phyloP scores from a whole-genome alignment of 2,329 filamentous ascomycete species.

The Penicillium sclerotiorum region DNA sequence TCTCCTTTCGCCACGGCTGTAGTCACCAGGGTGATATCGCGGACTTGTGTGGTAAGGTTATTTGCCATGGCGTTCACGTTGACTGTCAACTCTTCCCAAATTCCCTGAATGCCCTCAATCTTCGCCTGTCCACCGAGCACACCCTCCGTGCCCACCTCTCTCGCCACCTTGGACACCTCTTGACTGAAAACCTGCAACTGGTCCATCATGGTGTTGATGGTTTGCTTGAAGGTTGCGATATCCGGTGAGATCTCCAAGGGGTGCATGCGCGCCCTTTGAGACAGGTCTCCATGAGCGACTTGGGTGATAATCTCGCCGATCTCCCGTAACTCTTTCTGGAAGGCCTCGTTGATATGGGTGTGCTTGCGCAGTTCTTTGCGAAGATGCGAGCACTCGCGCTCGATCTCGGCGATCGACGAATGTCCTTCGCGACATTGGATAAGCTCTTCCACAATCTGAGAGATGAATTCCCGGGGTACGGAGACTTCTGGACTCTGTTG shows the following conservation, averaged over 20 bases:
- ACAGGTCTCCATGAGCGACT: constrained; percentile 28
- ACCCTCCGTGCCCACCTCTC: constrained; percentile 78
- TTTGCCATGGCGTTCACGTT: constrained; percentile 85
- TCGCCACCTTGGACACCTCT: constrained; percentile 76
- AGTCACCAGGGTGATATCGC: constrained; percentile 81
- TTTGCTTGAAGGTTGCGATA: constrained; percentile 61
- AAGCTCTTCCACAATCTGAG: constrained; percentile 27
- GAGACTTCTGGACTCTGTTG: constrained; percentile 24
- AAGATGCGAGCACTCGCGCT: constrained; percentile 24
- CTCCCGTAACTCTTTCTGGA: constrained; percentile 30
- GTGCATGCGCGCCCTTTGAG: constrained; percentile 26
- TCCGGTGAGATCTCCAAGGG: constrained; percentile 29
- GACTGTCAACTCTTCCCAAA: constrained; percentile 81
- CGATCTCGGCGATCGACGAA: constrained; percentile 22
- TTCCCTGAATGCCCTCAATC: constrained; percentile 77
- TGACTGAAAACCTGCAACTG: constrained; percentile 77
- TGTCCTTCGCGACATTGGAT: constrained; percentile 26
- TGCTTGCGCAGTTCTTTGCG: constrained; percentile 29
- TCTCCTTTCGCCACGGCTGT: constrained; percentile 76
- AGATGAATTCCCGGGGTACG: constrained; percentile 26
- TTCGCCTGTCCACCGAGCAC: constrained; percentile 77
- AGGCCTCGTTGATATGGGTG: constrained; percentile 30
- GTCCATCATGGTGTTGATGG: constrained; percentile 84
- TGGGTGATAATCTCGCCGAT: constrained; percentile 33
- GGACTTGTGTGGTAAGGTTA: constrained; percentile 82